phyloP scores from a whole-genome alignment of 192 early-diverging fungal species.

The Coemansia biformis region DNA sequence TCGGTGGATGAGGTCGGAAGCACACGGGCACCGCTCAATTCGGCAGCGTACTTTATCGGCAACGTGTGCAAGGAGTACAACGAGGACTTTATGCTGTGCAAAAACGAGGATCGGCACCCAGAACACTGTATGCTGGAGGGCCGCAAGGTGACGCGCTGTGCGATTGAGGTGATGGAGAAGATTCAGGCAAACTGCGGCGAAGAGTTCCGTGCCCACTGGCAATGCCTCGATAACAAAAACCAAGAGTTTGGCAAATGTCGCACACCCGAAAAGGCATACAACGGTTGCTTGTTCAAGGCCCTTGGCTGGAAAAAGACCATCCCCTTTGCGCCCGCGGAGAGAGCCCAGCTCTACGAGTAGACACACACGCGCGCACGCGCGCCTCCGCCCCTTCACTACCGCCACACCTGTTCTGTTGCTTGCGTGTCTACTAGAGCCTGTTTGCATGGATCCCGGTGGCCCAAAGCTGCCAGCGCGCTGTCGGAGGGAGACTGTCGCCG shows the following conservation, averaged over 20 bases:
- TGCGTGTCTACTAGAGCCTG: too few relatives aligned
- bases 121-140: constrained; percentile 90
- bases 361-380: too few relatives aligned
- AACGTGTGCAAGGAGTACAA: constrained; percentile 85
- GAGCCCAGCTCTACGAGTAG: constrained; percentile 38
- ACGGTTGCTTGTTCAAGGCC: constrained; percentile 83
- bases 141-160: constrained; percentile 92
- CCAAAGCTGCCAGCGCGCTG: too few relatives aligned
- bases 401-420: too few relatives aligned
- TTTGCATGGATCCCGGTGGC: too few relatives aligned
- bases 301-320: constrained; percentile 71
- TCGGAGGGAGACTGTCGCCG: too few relatives aligned
- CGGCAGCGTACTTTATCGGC: constrained; percentile 88
- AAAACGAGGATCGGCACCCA: constrained; percentile 84
- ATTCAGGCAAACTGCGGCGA: constrained; percentile 83
- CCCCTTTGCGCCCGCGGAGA: constrained; percentile 55
- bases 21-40: constrained; percentile 87
- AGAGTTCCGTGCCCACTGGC: constrained; percentile 85
- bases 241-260: constrained; percentile 81
- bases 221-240: constrained; percentile 89
- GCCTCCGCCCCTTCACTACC: too few relatives aligned
- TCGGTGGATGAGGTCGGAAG: constrained; percentile 82
- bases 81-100: constrained; percentile 97
- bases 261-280: constrained; percentile 69
- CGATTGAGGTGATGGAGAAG: constrained; percentile 78